Evolutionary conservation across 139 green algal genomes (phyloP).

Genomic region (Chlamydomonas urium): DNA sequence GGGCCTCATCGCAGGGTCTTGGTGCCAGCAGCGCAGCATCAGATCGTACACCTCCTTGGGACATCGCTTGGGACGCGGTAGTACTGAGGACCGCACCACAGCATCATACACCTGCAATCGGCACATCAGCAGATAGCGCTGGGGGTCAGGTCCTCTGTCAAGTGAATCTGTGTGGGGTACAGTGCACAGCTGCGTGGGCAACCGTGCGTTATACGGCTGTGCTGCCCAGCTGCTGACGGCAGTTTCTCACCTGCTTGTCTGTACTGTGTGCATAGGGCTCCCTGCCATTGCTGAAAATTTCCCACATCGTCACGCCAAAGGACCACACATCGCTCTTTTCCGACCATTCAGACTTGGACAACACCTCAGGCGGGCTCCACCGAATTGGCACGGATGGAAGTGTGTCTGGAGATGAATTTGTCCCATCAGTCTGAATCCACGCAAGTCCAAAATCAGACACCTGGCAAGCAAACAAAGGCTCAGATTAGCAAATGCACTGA

Average conservation of each 20-base stretch:
- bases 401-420: background rate
- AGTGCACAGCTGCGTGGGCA: background rate
- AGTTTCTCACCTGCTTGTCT: conserved; percentile 27
- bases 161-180: background rate
- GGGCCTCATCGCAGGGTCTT: conserved; percentile 28
- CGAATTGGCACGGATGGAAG: conserved; percentile 35
- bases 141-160: background rate
- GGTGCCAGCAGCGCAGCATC: conserved; percentile 47
- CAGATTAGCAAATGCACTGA: background rate
- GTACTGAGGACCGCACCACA: conserved; percentile 23
- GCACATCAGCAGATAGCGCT: background rate
- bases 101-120: conserved; percentile 28
- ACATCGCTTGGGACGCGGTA: conserved; percentile 34
- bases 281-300: conserved; percentile 50
- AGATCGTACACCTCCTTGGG: conserved; percentile 41
- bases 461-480: conserved; percentile 18
- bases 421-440: background rate
- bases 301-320: conserved; percentile 54
- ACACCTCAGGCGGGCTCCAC: conserved; percentile 49
- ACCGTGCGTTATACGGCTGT: background rate
- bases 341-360: conserved; percentile 24
- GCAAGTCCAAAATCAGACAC: conserved; percentile 50
- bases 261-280: conserved; percentile 41
- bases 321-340: conserved; percentile 53
- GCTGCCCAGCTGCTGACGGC: background rate